Base-by-base conservation (phyloP, 768 basidiomycete species). In the Lactarius trivialis region DNA sequence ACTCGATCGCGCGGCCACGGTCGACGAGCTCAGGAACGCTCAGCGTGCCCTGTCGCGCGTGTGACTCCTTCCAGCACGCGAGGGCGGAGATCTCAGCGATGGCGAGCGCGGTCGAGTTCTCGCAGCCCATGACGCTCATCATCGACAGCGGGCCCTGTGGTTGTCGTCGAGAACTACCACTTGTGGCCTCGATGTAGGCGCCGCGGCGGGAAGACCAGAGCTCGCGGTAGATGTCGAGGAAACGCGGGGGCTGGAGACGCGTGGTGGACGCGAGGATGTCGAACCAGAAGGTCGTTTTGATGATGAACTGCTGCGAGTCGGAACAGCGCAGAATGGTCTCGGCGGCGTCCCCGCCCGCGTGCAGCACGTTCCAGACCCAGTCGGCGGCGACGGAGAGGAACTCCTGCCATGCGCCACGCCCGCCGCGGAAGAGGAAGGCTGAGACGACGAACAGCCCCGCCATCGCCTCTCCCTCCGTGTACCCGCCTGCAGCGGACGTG, bases 201-300 rank as follows among this genome's bases (percentile, higher is more conserved):
- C 67, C 70, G 21, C 73, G 71, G 49, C 64, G 43, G 26, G 82
- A 81, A 21, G 71, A 72, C 72, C 85, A 92, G 48, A 93, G 75
- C 28, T 72, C 71, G 26, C 80, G 78, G 68, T 89, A 85, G 45
- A 79, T 76, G 3, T 68, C 34, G 41, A 86, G 73, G 71, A 91
- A 85, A 53, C 76, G 76, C 11, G 91, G 89, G 3, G 74, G 67
- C 65, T 78, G 68, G 64, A 79, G 76, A n/a, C 81, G 84, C n/a
- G 89, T 89, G 55, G 86, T 81, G 1, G 86, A 83, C 7, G 88
- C 89, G 56, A 92, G 79, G 37, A 92, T 88, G 71, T 93, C 91
- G 71, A 92, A 91, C 91, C 91, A 93, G 59, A 92, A 84, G 17
- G 88, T 84, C 30, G 90, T 87, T 73, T 90, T 90, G 74, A 91